Percentiles rank a stretch among this genome's conserved stretches.
phyloP scores from a whole-genome alignment of 768 basidiomycete genomes.

The Mycena capillaripes region DNA sequence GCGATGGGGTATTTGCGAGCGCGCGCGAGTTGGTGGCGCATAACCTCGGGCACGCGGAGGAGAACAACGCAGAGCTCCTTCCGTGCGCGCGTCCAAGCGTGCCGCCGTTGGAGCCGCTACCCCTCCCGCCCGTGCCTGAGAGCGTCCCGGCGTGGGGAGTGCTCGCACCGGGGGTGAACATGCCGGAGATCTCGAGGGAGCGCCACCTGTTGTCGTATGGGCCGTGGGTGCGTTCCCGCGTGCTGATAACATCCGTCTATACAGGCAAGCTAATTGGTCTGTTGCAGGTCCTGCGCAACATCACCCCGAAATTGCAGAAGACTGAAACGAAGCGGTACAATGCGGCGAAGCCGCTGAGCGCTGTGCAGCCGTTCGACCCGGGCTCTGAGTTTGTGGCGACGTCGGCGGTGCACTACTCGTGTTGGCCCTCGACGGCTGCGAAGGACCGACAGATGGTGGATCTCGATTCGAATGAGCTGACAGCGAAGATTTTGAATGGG shows the following conservation, averaged over 20 bases:
- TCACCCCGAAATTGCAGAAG: no score
- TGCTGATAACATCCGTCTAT: not conserved
- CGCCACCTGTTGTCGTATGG: conserved; percentile 66
- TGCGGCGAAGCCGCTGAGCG: conserved; percentile 49
- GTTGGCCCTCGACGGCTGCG: conserved; percentile 53
- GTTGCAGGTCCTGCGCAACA: conserved; percentile 61
- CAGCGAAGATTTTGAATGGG: conserved; percentile 61
- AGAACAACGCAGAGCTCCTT: conserved; percentile 48
- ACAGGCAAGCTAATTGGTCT: not conserved
- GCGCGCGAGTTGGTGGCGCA: conserved; percentile 66
- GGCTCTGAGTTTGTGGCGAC: conserved; percentile 68
- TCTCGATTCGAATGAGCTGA: conserved; percentile 63
- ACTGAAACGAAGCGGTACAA: conserved; percentile 61
- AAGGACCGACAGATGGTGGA: conserved; percentile 58
- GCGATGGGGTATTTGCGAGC: conserved; percentile 62
- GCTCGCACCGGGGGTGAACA: conserved; percentile 58
- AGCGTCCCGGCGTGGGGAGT: conserved; percentile 66
- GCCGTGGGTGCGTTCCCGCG: conserved; percentile 67
- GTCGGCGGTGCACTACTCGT: conserved; percentile 57
- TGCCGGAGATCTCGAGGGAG: conserved; percentile 61
- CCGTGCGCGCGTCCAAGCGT: conserved; percentile 50
- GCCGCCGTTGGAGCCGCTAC: conserved; percentile 47
- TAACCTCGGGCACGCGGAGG: conserved; percentile 56
- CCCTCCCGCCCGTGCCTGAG: conserved; percentile 55
- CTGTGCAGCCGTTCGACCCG: conserved; percentile 45